These are phyloP conservation scores for Gilbertella persicaria DNA, from an alignment of 371 early-diverging fungal species.

Conservation along the genomic window DNA sequence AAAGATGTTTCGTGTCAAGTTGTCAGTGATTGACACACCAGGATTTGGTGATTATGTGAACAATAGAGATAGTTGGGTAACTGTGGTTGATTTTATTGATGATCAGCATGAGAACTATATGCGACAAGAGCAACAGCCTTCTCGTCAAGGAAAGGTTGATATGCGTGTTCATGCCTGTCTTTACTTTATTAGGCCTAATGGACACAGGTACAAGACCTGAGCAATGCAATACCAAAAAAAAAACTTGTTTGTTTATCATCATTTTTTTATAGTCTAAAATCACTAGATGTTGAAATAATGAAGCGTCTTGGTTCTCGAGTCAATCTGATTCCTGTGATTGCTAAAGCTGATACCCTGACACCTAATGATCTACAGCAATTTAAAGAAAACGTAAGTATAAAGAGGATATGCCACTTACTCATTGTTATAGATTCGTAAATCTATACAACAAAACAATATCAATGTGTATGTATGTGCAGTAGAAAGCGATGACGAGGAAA, in stretches of 20 bases:
- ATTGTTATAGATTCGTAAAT: slow-evolving; percentile 62
- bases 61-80: slow-evolving; percentile 65
- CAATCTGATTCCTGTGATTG: slow-evolving; percentile 84
- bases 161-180: slow-evolving; percentile 84
- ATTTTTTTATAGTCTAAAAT: slow-evolving; percentile 62
- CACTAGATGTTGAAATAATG: slow-evolving; percentile 91
- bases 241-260: slow-evolving; percentile 1
- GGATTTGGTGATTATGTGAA: slow-evolving; percentile 84
- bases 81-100: slow-evolving; percentile 79
- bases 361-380: slow-evolving; percentile 74
- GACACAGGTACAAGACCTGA: slow-evolving; percentile 71
- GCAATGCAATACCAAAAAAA: background rate
- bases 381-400: slow-evolving; percentile 64
- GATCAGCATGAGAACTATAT: slow-evolving; percentile 91
- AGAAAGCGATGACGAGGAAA: slow-evolving; percentile 83
- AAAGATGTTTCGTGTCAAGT: slow-evolving; percentile 72
- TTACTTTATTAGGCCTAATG: slow-evolving; percentile 88
- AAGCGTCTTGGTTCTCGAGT: slow-evolving; percentile 73
- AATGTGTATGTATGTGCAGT: slow-evolving; percentile 69
- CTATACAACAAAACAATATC: slow-evolving; percentile 71
- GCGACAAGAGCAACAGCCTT: slow-evolving; percentile 60
- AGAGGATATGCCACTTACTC: background rate
- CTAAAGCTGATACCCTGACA: slow-evolving; percentile 69
- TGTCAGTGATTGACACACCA: slow-evolving; percentile 84
- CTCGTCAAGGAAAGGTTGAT: slow-evolving; percentile 59